Evolutionary conservation across 2,329 filamentous ascomycete species (phyloP).

Genomic region (Lachnellula cervina): DNA sequence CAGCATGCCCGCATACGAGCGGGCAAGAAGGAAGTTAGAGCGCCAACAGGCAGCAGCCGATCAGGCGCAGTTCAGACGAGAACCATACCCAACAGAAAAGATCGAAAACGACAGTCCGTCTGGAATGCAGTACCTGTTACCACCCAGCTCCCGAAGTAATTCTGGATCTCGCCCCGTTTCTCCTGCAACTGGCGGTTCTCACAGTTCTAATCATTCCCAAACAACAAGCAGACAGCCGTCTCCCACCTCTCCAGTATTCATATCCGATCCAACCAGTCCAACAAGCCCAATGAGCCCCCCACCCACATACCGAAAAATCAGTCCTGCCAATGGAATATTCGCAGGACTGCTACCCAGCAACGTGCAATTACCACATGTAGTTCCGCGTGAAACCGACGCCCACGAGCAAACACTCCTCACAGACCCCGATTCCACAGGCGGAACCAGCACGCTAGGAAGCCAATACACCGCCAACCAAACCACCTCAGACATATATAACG

Average conservation of each 20-base stretch:
- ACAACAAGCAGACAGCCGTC: conserved; percentile 14
- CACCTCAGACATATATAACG: conserved; percentile 13
- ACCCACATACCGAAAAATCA: conserved; percentile 36
- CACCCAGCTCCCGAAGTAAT: conserved; percentile 23
- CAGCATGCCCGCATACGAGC: conserved; percentile 45
- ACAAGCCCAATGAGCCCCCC: conserved; percentile 17
- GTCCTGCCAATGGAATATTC: conserved; percentile 49
- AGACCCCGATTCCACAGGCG: conserved; percentile 28
- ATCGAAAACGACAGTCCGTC: conserved; percentile 26
- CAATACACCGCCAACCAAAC: conserved; percentile 52
- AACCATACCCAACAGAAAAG: conserved; percentile 32
- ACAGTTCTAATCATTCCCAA: conserved; percentile 2
- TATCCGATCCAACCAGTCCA: conserved; percentile 7
- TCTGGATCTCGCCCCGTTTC: conserved; percentile 17
- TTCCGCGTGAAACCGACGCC: conserved; percentile 25
- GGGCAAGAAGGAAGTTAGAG: conserved; percentile 46
- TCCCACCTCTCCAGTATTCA: conserved; percentile 20
- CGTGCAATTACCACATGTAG: conserved; percentile 34
- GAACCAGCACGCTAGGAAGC: conserved; percentile 47
- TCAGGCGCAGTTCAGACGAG: conserved; percentile 32
- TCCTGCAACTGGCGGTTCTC: conserved; percentile 7
- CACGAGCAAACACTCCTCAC: conserved; percentile 6
- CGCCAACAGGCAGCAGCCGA: conserved; percentile 46
- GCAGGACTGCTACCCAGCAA: conserved; percentile 50
- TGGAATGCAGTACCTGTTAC: conserved; percentile 31